Evolutionary conservation across 805 yeast genomes (phyloP), one percentile per base, ranked within the genome.

Genomic region (Metschnikowia picachoensis): DNA sequence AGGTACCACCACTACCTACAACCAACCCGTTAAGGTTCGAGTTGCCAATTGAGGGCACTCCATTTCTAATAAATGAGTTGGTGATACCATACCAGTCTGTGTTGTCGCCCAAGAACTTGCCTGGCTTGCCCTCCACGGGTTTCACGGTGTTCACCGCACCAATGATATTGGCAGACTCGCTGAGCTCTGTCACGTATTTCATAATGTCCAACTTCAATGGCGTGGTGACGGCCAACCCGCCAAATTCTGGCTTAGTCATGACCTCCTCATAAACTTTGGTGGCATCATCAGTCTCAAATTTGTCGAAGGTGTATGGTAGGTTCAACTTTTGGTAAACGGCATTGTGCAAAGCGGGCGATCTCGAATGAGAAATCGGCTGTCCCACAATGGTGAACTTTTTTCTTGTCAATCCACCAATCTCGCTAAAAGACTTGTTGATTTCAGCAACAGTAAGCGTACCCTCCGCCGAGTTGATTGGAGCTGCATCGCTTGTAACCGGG

Each of bases 1-100:
- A 83, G 25, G 99, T 91, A 37, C 99, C 99, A 35, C 99, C 99
- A 16, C 96, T 97, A 42, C 99, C 99, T 53, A 94, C 73, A 37
- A 94, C 85, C 48, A 91, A 68, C 30, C 97, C 97, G 47, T 76
- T 68, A 11, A 74, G 70, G 3, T 51, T 55, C 13, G 54, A 46
- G 13, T 57, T 48, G 17, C 61, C 63, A 47, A 61, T 58, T 35
- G 67, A 66, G 35, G 83, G 79, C 35, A 81, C 82, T 34, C 95
- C 95, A 47, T 75, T 73, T 49, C 76, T 66, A 15, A 68, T 61
- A 55, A 90, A 80, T 2, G 96, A 79, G 50, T 83, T 78, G 38
- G 72, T 73, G 55, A 94, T 87, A 10, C 99, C 99, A 39, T 81
- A 68, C 96, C 96, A 94, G 64, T 94, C 99, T 36, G 99, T 94